Percentiles rank a stretch among this genome's conserved stretches.
These are phyloP conservation scores for Phialophora chinensis DNA, from an alignment of 2,329 filamentous ascomycete genomes.

Conservation along the genomic window DNA sequence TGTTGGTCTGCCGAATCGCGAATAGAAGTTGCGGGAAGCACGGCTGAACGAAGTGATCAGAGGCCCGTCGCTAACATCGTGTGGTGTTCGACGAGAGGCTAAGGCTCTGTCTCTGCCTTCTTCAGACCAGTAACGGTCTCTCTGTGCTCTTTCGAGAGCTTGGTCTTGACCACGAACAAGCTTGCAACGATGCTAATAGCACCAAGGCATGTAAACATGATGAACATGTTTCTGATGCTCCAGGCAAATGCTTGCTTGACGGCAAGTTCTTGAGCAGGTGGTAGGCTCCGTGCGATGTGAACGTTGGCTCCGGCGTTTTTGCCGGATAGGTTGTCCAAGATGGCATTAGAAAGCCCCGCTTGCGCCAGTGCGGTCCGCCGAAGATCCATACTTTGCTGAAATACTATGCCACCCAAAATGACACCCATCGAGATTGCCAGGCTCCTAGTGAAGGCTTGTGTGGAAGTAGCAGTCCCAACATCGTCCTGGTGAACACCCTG, in stretches of 20 bases:
- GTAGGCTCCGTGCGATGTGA: constrained; percentile 37
- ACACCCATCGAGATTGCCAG: constrained; percentile 64
- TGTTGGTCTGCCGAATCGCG: not conserved
- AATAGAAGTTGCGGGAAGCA: constrained; percentile 1
- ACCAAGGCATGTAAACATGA: constrained; percentile 45
- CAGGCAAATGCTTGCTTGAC: constrained; percentile 52
- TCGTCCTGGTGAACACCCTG: constrained; percentile 57
- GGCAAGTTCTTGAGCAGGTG: constrained; percentile 43
- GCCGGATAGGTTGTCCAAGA: constrained; percentile 34
- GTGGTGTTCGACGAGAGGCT: not conserved
- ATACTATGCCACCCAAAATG: constrained; percentile 62
- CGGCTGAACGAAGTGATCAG: not conserved
- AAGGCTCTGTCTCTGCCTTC: constrained; percentile 34
- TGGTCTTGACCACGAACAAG: constrained; percentile 47
- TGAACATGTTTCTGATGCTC: constrained; percentile 57
- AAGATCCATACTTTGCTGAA: constrained; percentile 47
- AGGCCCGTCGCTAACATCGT: not conserved
- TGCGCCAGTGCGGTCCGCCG: constrained; percentile 28
- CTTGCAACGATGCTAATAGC: constrained; percentile 37
- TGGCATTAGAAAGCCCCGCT: constrained; percentile 40
- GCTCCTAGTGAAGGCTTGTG: constrained; percentile 66
- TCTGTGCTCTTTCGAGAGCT: constrained; percentile 50
- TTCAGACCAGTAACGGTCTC: constrained; percentile 54
- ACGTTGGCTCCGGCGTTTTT: constrained; percentile 44
- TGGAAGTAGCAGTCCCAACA: constrained; percentile 65